These are phyloP conservation scores for Xylariaceae sp. DNA, from an alignment of 2,329 filamentous ascomycete genomes.

Conservation along the genomic window DNA sequence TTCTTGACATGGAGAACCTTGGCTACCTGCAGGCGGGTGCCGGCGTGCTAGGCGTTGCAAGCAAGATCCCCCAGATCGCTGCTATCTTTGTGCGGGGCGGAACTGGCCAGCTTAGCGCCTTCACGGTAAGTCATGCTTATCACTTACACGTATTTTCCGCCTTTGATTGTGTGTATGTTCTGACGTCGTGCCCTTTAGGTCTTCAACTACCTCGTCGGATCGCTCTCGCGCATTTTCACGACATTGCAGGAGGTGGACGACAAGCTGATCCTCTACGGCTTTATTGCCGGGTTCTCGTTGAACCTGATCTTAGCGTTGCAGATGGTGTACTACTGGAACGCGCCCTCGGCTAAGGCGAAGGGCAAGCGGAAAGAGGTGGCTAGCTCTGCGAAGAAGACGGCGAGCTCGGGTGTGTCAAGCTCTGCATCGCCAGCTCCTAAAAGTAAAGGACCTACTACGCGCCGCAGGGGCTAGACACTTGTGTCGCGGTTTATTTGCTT, in stretches of 20 bases:
- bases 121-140: constrained; percentile 61
- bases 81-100: constrained; percentile 80
- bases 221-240: constrained; percentile 91
- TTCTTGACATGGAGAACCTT: constrained; percentile 64
- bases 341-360: constrained; percentile 42
- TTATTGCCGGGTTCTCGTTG: constrained; percentile 83
- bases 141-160: neutral
- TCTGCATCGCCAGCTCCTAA: constrained; percentile 31
- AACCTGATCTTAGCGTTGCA: constrained; percentile 82
- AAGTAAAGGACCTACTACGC: constrained; percentile 39
- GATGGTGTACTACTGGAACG: constrained; percentile 97
- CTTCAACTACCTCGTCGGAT: constrained; percentile 95
- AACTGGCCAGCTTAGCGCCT: constrained; percentile 93
- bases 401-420: constrained; percentile 28
- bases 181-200: constrained; percentile 53
- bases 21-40: constrained; percentile 77
- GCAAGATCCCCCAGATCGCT: constrained; percentile 89
- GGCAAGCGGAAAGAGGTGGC: constrained; percentile 37
- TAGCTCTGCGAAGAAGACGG: constrained; percentile 19
- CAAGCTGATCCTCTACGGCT: constrained; percentile 91
- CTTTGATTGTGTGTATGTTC: constrained; percentile 4
- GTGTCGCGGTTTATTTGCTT: neutral
- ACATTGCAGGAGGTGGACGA: constrained; percentile 97
- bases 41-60: constrained; percentile 75
- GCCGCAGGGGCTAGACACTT: constrained; percentile 35